These are phyloP conservation scores for Gorgonomyces haynaldii DNA, from an alignment of 192 early-diverging fungal genomes.

Conservation along the genomic window DNA sequence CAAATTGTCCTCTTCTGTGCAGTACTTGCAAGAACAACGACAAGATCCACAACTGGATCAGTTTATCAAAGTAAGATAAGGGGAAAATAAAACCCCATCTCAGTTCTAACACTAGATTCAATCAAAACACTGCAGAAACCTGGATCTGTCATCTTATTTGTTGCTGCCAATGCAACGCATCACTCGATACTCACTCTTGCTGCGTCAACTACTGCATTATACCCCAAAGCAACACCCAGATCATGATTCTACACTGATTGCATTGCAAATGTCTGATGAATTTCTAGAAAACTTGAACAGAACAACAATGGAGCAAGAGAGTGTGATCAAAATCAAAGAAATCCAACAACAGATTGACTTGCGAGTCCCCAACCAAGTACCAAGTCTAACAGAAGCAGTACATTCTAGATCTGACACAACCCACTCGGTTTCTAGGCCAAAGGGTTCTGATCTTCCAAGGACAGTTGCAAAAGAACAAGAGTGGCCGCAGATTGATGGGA, in stretches of 20 bases:
- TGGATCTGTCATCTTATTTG: slow-evolving; percentile 70
- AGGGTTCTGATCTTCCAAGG: slow-evolving; percentile 64
- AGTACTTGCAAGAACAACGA: slow-evolving; percentile 42
- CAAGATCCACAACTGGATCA: slow-evolving; percentile 38
- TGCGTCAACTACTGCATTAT: slow-evolving; percentile 45
- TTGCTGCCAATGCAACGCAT: slow-evolving; percentile 48
- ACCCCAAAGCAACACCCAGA: slow-evolving; percentile 39
- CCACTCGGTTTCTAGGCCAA: slow-evolving; percentile 42
- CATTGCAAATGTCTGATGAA: slow-evolving; percentile 29
- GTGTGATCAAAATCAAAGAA: slow-evolving; percentile 35
- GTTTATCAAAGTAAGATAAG: slow-evolving; percentile 49
- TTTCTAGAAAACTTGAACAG: slow-evolving; percentile 33
- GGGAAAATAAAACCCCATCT: background rate
- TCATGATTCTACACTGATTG: slow-evolving; percentile 24
- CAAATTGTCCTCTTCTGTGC: slow-evolving; percentile 51
- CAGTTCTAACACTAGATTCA: slow-evolving; percentile 29
- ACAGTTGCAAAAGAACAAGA: slow-evolving; percentile 58
- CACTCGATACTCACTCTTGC: slow-evolving; percentile 43
- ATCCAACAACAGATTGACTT: slow-evolving; percentile 47
- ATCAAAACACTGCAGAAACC: slow-evolving; percentile 44
- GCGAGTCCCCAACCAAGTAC: slow-evolving; percentile 28
- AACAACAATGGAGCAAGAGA: slow-evolving; percentile 33
- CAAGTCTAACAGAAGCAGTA: slow-evolving; percentile 10
- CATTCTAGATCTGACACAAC: slow-evolving; percentile 41
- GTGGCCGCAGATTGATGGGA: slow-evolving; percentile 60